Percentiles rank a stretch among this genome's conserved stretches.
Evolutionary conservation across 2,329 filamentous ascomycete species (phyloP).

Genomic region (Mycosphaerelloides madeirae): DNA sequence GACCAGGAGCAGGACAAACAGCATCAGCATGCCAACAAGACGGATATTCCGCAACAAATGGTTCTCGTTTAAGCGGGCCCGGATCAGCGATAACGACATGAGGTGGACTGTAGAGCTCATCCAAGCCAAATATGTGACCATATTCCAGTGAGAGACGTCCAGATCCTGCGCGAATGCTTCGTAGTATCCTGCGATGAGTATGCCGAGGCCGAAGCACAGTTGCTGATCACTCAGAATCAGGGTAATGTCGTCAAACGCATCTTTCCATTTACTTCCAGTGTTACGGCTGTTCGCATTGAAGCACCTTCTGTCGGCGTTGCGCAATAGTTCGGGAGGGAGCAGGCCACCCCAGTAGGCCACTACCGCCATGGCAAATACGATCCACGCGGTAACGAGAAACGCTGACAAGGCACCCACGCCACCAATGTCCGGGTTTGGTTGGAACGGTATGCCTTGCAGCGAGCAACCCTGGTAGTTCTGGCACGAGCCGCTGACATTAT

Average conservation of each 20-base stretch:
- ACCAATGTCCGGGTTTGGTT: neutral
- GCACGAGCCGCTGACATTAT: neutral
- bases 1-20: conserved; percentile 6
- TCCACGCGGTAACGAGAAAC: conserved; percentile 4
- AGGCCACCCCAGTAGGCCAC: conserved; percentile 6
- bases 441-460: neutral
- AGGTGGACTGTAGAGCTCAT: conserved; percentile 18
- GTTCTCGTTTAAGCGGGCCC: conserved; percentile 3
- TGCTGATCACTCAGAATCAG: conserved; percentile 15
- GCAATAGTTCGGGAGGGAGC: conserved; percentile 2
- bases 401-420: neutral
- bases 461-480: neutral
- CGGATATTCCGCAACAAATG: conserved; percentile 2
- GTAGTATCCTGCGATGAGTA: conserved; percentile 11
- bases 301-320: neutral
- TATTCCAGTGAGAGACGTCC: conserved; percentile 10
- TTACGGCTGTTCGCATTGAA: conserved; percentile 4
- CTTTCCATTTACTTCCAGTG: neutral
- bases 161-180: conserved; percentile 3
- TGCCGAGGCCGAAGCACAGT: conserved; percentile 12
- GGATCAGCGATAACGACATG: conserved; percentile 11
- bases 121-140: conserved; percentile 15
- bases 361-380: neutral
- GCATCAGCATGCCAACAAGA: conserved; percentile 5
- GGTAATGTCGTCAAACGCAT: neutral